Conservation (phyloP, 2,329 filamentous ascomycete genomes). For the Colletotrichum tropicale region DNA sequence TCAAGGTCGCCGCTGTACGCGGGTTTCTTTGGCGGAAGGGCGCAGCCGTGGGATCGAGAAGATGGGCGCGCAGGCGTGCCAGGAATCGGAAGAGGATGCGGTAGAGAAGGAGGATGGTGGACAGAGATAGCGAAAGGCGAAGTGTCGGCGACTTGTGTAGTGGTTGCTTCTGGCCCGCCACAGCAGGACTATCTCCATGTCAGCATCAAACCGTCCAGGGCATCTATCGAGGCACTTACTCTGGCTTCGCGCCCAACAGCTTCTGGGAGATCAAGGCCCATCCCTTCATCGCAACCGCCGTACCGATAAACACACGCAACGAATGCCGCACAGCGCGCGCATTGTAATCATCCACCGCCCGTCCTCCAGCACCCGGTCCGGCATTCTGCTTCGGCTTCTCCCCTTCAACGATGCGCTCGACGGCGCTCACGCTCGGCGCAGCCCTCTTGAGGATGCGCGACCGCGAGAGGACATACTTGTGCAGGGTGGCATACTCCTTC, state of each 20-base stretch:
- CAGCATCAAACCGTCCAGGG: not conserved
- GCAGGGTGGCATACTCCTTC: slow-evolving; percentile 83
- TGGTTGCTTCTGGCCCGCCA: slow-evolving; percentile 50
- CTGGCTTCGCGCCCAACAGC: slow-evolving; percentile 49
- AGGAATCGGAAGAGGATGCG: slow-evolving; percentile 92
- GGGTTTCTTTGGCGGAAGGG: slow-evolving; percentile 87
- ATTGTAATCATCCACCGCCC: slow-evolving; percentile 65
- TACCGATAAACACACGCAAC: slow-evolving; percentile 71
- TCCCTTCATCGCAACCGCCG: slow-evolving; percentile 66
- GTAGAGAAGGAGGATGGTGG: slow-evolving; percentile 86
- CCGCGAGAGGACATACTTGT: slow-evolving; percentile 81
- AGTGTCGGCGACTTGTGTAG: slow-evolving; percentile 72
- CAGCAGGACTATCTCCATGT: slow-evolving; percentile 23
- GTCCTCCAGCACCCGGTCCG: slow-evolving; percentile 34
- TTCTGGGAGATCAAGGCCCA: slow-evolving; percentile 56
- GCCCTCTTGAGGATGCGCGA: slow-evolving; percentile 62
- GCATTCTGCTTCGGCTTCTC: slow-evolving; percentile 28
- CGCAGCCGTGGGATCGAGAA: slow-evolving; percentile 79
- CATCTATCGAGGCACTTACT: slow-evolving; percentile 38
- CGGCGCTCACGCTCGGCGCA: slow-evolving; percentile 59
- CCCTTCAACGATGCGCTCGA: slow-evolving; percentile 50
- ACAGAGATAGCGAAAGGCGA: slow-evolving; percentile 81
- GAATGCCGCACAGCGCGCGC: slow-evolving; percentile 73
- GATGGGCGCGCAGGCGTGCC: slow-evolving; percentile 74
- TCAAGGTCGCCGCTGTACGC: slow-evolving; percentile 73